A percentile compares a stretch with the other conserved stretches of the same genome.
Evolutionary conservation across 2,329 filamentous ascomycete genomes (phyloP).

Genomic region (Fusarium buharicum): DNA sequence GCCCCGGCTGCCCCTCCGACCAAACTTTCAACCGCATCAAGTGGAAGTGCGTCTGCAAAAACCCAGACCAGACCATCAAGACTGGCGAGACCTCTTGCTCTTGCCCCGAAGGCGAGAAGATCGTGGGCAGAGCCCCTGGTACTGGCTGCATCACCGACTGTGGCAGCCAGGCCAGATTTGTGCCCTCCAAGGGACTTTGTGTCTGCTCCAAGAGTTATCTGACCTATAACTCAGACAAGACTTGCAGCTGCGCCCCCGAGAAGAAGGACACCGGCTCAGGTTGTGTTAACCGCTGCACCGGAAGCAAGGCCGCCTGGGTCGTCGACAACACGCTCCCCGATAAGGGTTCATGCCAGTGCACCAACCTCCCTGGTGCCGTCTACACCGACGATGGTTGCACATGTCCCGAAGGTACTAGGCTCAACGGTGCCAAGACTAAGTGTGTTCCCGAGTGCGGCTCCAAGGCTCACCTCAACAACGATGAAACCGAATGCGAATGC

Average conservation of each 20-base stretch:
- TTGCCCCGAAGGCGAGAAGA: background rate
- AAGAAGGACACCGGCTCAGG: background rate
- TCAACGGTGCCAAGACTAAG: background rate
- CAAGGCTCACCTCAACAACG: background rate
- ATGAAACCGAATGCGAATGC: background rate
- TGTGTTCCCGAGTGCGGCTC: background rate
- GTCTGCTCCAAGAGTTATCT: background rate
- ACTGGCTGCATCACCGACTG: background rate
- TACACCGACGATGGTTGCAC: background rate
- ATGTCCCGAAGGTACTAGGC: background rate
- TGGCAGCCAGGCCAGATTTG: background rate
- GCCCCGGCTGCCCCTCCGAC: background rate
- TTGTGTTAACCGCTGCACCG: background rate
- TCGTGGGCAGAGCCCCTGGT: background rate
- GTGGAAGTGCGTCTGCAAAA: background rate
- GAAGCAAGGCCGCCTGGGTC: background rate
- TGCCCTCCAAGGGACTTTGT: background rate
- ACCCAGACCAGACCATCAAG: background rate
- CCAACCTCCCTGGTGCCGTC: background rate
- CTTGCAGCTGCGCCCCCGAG: background rate
- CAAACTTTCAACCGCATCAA: background rate
- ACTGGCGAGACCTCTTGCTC: background rate
- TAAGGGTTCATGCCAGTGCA: background rate
- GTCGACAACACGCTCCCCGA: background rate
- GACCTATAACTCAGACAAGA: background rate